A percentile compares a stretch with the other conserved stretches of the same genome.
Evolutionary conservation across 2,329 filamentous ascomycete genomes (phyloP).

Genomic region (Fusarium palustre): DNA sequence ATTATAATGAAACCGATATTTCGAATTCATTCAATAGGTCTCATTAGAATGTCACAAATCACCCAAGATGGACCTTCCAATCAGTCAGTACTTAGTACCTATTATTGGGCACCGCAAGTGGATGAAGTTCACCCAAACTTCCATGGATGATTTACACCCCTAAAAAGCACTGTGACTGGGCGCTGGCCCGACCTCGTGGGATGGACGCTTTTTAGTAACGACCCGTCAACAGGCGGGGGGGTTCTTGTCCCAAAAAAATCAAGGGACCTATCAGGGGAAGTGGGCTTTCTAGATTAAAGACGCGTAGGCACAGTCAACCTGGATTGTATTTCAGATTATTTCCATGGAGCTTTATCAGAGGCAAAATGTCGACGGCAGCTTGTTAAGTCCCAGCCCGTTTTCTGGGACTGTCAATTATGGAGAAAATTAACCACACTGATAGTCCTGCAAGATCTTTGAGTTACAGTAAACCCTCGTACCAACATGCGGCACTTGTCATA

Average conservation of each 20-base stretch:
- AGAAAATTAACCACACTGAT: neutral
- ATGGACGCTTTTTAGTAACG: constrained; percentile 8
- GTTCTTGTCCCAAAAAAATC: constrained; percentile 7
- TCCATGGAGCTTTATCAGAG: neutral
- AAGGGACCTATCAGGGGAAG: constrained; percentile 37
- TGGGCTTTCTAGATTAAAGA: constrained; percentile 37
- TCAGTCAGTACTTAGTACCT: neutral
- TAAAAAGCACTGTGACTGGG: constrained; percentile 18
- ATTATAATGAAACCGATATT: neutral
- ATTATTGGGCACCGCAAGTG: neutral
- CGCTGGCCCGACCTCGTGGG: neutral
- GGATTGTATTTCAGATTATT: neutral
- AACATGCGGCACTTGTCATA: neutral
- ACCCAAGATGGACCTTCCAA: neutral
- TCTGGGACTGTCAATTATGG: neutral
- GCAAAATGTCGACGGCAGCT: neutral
- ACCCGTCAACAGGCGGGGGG: constrained; percentile 14
- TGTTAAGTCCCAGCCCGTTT: no score
- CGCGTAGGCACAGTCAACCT: constrained; percentile 32
- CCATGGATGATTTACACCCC: constrained; percentile 7
- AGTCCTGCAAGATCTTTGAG: neutral
- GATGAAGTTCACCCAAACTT: neutral
- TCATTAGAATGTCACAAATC: neutral
- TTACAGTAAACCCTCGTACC: neutral
- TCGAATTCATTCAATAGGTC: no score